Evolutionary conservation across 2,329 filamentous ascomycete species (phyloP).

Genomic region (Ophiostoma ips): DNA sequence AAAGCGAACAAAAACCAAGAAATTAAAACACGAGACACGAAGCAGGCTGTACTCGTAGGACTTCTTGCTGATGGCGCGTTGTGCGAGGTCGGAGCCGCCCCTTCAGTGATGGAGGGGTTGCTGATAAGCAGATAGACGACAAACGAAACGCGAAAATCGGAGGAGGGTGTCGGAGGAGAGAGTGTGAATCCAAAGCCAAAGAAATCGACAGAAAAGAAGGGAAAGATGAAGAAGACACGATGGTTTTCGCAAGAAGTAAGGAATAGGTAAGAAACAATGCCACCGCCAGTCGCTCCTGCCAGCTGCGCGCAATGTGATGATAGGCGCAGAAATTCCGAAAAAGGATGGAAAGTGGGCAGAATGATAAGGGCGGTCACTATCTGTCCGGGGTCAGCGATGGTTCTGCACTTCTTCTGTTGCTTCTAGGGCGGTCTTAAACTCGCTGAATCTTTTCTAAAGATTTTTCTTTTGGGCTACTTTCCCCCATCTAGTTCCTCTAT

Average conservation of each 20-base stretch:
- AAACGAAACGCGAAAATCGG: not conserved
- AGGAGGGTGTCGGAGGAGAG: not conserved
- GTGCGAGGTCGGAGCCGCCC: not conserved
- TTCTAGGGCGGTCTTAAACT: not conserved
- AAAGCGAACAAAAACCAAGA: not conserved
- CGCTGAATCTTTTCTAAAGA: slow-evolving; percentile 1
- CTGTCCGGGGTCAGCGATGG: not conserved
- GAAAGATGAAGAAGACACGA: not conserved
- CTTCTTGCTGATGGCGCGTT: not conserved
- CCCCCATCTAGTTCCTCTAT: not conserved
- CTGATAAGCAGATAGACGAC: not conserved
- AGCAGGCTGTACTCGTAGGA: not conserved
- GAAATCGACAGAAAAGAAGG: not conserved
- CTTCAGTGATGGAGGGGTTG: not conserved
- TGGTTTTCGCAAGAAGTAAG: not conserved
- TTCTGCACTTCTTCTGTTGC: not conserved
- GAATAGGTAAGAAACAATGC: not conserved
- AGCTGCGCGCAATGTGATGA: not conserved
- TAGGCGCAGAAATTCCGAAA: not conserved
- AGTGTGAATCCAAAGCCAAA: no score
- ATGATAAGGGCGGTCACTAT: slow-evolving; percentile 5
- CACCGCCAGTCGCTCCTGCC: not conserved
- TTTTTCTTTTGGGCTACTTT: slow-evolving; percentile 1
- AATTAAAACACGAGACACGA: not conserved
- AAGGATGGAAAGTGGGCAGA: not conserved